Evolutionary conservation across 768 basidiomycete genomes (phyloP).

Genomic region (Galerina sulciceps): DNA sequence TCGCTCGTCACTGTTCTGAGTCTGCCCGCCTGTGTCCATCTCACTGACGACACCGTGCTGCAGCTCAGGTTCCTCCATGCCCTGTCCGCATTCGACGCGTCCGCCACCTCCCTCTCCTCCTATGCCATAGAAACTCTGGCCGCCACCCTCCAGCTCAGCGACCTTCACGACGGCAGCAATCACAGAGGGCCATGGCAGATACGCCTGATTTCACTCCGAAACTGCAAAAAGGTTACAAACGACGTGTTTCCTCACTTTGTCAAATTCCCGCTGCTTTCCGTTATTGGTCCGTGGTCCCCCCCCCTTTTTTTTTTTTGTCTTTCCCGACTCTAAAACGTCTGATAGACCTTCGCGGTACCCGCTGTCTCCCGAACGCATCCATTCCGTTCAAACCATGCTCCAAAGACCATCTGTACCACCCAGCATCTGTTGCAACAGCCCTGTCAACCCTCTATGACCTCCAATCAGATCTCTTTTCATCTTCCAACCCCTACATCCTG

Average conservation of each 20-base stretch:
- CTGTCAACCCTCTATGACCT: conserved; percentile 31
- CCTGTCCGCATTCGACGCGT: conserved; percentile 68
- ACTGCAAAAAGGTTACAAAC: conserved; percentile 55
- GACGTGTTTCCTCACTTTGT: conserved; percentile 42
- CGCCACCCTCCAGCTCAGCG: conserved; percentile 45
- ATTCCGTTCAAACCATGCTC: conserved; percentile 30
- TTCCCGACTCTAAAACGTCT: conserved; percentile 8
- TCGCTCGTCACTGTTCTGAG: conserved; percentile 69
- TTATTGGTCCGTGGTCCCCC: conserved; percentile 52
- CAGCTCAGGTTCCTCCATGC: conserved; percentile 54
- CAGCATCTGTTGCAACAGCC: conserved; percentile 39
- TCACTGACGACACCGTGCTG: conserved; percentile 61
- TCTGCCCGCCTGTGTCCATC: conserved; percentile 54
- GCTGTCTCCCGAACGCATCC: conserved; percentile 34
- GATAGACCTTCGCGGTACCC: conserved; percentile 55
- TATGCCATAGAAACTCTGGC: conserved; percentile 58
- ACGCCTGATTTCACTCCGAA: conserved; percentile 58
- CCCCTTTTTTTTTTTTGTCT: conserved; percentile 3
- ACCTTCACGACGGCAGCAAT: conserved; percentile 16
- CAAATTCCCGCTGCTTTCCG: conserved; percentile 61
- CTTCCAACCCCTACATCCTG: conserved; percentile 34
- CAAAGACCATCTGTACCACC: conserved; percentile 42
- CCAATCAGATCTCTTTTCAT: conserved; percentile 33
- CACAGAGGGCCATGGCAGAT: conserved; percentile 60
- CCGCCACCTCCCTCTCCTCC: conserved; percentile 52